Conservation (phyloP, 2,329 filamentous ascomycete species). For the Drechslera avenae region DNA sequence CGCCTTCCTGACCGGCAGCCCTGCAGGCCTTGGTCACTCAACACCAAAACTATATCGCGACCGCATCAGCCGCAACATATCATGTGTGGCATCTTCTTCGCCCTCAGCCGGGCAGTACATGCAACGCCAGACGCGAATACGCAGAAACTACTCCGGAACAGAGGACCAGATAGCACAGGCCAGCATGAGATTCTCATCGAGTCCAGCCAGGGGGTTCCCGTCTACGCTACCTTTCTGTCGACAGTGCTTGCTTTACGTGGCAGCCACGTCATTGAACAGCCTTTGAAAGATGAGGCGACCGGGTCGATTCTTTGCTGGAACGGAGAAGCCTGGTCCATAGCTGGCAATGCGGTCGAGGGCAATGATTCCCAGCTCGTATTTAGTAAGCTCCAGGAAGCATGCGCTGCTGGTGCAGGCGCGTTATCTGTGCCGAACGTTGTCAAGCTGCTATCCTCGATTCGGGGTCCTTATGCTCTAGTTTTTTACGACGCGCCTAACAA, state of each 20-base stretch:
- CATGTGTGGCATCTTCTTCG: slow-evolving; percentile 59
- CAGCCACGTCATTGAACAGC: slow-evolving; percentile 71
- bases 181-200: slow-evolving; percentile 23
- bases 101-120: slow-evolving; percentile 45
- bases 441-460: slow-evolving; percentile 33
- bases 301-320: slow-evolving; percentile 90
- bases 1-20: background rate
- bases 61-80: slow-evolving; percentile 23
- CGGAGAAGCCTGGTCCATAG: slow-evolving; percentile 88
- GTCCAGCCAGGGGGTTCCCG: background rate
- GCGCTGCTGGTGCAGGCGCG: background rate
- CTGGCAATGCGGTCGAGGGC: slow-evolving; percentile 61
- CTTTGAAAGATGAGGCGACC: slow-evolving; percentile 63
- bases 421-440: slow-evolving; percentile 22
- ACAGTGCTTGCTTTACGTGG: slow-evolving; percentile 93
- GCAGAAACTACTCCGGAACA: slow-evolving; percentile 33
- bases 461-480: slow-evolving; percentile 86
- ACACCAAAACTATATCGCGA: slow-evolving; percentile 16
- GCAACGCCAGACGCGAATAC: slow-evolving; percentile 33
- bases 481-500: slow-evolving; percentile 70
- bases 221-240: slow-evolving; percentile 70
- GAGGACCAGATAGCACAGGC: slow-evolving; percentile 41
- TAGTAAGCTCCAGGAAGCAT: slow-evolving; percentile 56
- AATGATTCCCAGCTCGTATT: slow-evolving; percentile 82
- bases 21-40: slow-evolving; percentile 2